phyloP scores from a whole-genome alignment of 495 filamentous ascomycete species.

The Penicillium goetzii region DNA sequence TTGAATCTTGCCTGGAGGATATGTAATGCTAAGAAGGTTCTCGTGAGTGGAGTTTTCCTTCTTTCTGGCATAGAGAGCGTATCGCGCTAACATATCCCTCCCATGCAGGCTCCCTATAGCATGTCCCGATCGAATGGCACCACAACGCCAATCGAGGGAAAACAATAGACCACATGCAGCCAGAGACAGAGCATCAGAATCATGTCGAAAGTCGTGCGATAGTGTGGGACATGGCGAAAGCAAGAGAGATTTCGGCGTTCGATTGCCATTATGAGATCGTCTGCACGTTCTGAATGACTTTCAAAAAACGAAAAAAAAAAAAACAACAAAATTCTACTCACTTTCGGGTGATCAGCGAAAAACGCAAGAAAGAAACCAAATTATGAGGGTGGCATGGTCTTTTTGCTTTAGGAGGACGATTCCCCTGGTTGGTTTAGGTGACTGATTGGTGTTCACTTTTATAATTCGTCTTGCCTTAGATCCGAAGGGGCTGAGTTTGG shows the following conservation, averaged over 20 bases:
- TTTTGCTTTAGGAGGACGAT: constrained; percentile 15
- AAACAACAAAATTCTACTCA: not conserved
- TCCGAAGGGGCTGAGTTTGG: not conserved
- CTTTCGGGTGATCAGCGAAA: constrained; percentile 4
- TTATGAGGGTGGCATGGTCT: not conserved
- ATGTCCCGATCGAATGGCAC: constrained; percentile 50
- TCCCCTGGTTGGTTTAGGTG: constrained; percentile 25
- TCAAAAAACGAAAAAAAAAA: not conserved
- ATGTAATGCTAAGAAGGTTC: constrained; percentile 90
- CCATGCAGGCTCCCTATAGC: constrained; percentile 50
- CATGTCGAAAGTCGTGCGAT: not conserved
- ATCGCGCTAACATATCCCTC: constrained; percentile 11
- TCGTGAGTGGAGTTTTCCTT: constrained; percentile 62
- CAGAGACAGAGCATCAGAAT: not conserved
- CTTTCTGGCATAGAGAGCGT: not conserved
- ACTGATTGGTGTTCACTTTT: constrained; percentile 2
- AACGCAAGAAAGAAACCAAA: constrained; percentile 1
- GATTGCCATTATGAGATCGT: not conserved
- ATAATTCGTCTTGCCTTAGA: constrained; percentile 13
- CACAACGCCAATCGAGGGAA: constrained; percentile 43
- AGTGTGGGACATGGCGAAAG: not conserved
- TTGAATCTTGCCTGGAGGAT: constrained; percentile 92
- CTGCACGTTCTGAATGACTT: not conserved
- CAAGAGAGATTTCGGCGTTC: not conserved
- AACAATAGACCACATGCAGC: constrained; percentile 17